phyloP scores from a whole-genome alignment of 768 basidiomycete genomes.

The Boletus subparvulus region DNA sequence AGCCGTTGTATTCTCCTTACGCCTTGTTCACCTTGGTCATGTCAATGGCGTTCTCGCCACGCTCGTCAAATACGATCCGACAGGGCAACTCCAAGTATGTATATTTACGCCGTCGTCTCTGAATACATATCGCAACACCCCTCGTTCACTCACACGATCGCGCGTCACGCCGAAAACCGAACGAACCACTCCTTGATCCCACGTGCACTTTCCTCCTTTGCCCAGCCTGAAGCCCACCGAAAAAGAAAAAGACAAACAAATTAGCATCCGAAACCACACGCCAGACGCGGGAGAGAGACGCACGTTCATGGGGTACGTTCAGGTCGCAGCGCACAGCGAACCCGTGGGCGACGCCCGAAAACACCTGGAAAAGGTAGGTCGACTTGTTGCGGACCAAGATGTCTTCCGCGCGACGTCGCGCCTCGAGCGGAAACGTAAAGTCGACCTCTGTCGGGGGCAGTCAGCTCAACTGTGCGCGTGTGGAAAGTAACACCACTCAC shows the following conservation, averaged over 20 bases:
- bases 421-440: slow-evolving; percentile 45
- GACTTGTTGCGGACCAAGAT: slow-evolving; percentile 48
- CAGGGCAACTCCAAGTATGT: too few relatives aligned
- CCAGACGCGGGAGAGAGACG: background rate
- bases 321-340: slow-evolving; percentile 21
- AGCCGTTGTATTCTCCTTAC: too few relatives aligned
- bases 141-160: too few relatives aligned
- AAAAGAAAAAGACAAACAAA: too few relatives aligned
- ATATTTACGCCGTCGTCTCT: too few relatives aligned
- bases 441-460: slow-evolving; percentile 43
- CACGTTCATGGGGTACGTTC: slow-evolving; percentile 19
- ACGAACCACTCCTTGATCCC: slow-evolving; percentile 49
- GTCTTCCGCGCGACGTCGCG: slow-evolving; percentile 55
- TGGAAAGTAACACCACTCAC: slow-evolving; percentile 5
- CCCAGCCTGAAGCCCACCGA: slow-evolving; percentile 43
- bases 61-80: too few relatives aligned
- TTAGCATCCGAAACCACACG: background rate
- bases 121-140: too few relatives aligned
- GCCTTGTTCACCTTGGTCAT: too few relatives aligned
- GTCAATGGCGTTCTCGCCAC: too few relatives aligned
- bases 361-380: slow-evolving; percentile 55
- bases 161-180: slow-evolving; percentile 31
- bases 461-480: background rate
- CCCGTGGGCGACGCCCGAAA: slow-evolving; percentile 40
- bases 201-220: slow-evolving; percentile 55